These are phyloP conservation scores for Globisporangium yorkense DNA, from an alignment of 352 stramenopile species.

Conservation along the genomic window DNA sequence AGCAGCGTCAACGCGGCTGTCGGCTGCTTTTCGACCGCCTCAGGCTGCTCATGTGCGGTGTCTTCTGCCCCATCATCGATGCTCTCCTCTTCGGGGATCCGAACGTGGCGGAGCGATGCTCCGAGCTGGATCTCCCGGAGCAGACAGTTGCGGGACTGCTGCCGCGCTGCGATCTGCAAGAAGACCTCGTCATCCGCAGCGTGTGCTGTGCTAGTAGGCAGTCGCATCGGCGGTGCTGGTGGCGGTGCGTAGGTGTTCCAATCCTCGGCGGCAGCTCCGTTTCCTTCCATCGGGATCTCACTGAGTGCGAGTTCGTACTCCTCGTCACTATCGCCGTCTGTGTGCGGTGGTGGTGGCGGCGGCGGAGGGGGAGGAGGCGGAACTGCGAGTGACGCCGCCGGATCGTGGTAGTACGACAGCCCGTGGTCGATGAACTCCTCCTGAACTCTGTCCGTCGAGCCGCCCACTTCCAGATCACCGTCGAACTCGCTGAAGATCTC, in stretches of 20 bases:
- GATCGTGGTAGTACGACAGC: slow-evolving; percentile 49
- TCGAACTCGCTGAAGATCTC: slow-evolving; percentile 14
- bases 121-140: slow-evolving; percentile 33
- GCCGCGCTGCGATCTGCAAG: background rate
- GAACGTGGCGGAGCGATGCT: slow-evolving; percentile 15
- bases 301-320: slow-evolving; percentile 18
- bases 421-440: slow-evolving; percentile 43
- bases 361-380: slow-evolving; percentile 21
- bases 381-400: slow-evolving; percentile 3
- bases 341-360: slow-evolving; percentile 8
- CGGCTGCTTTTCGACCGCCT: background rate
- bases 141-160: slow-evolving; percentile 3
- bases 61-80: background rate
- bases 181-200: background rate
- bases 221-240: slow-evolving; percentile 1
- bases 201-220: background rate
- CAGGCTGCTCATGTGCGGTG: no score
- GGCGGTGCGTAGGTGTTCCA: slow-evolving; percentile 1
- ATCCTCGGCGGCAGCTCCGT: background rate
- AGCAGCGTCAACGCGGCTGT: slow-evolving; percentile 19
- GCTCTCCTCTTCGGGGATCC: background rate
- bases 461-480: slow-evolving; percentile 18
- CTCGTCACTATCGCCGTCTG: background rate
- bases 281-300: slow-evolving; percentile 1
- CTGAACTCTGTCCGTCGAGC: slow-evolving; percentile 7